Conservation (phyloP, 208 protist genomes). For the Strigomonas galati region DNA sequence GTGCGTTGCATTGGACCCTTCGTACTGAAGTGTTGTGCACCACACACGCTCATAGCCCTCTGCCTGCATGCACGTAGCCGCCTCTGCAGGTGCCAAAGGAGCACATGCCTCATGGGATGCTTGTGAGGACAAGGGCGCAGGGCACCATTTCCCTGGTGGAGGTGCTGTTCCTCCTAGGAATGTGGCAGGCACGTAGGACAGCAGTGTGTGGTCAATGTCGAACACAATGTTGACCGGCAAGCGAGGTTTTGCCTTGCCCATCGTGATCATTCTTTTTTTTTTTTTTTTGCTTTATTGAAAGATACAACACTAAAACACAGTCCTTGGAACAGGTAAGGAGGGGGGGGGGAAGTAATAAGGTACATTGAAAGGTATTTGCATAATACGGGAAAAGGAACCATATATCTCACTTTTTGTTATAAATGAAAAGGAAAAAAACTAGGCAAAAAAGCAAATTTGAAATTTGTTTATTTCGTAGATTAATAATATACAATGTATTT, state of each 20-base stretch:
- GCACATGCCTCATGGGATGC: not conserved
- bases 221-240: constrained; percentile 41
- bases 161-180: too few species aligned
- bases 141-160: not conserved
- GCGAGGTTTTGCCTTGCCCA: not conserved
- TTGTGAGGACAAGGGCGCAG: not conserved
- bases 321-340: not conserved
- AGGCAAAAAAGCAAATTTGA: too few species aligned
- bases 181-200: not conserved
- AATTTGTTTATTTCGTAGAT: too few species aligned
- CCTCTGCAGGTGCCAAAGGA: not conserved
- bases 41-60: not conserved
- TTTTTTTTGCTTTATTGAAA: not conserved
- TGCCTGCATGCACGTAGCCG: not conserved
- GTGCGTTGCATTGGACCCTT: not conserved
- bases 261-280: constrained; percentile 1
- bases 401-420: too few species aligned
- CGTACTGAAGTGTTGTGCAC: not conserved
- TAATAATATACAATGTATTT: too few species aligned
- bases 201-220: constrained; percentile 58
- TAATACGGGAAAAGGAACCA: too few species aligned
- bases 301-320: not conserved
- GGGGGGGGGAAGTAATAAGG: not conserved
- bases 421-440: too few species aligned
- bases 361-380: too few species aligned